These are phyloP conservation scores for Diversispora epigaea DNA, from an alignment of 192 early-diverging fungal species.

Conservation along the genomic window DNA sequence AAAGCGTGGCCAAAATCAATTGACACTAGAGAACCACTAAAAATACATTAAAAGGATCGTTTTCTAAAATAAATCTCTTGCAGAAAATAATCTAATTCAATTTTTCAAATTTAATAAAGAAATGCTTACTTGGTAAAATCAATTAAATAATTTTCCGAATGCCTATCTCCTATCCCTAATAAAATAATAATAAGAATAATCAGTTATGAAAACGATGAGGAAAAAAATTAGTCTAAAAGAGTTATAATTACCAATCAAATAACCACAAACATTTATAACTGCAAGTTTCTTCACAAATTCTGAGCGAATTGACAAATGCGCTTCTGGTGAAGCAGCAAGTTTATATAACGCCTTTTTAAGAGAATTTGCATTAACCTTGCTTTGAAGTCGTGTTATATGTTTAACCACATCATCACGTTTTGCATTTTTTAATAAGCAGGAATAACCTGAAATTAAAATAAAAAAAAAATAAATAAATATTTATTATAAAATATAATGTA, in stretches of 20 bases:
- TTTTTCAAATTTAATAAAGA: slow-evolving; percentile 12
- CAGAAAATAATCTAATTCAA: too few species aligned
- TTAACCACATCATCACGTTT: slow-evolving; percentile 49
- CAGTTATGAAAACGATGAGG: background rate
- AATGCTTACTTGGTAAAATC: slow-evolving; percentile 36
- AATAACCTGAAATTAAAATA: slow-evolving; percentile 49
- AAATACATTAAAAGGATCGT: background rate
- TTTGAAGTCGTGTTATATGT: slow-evolving; percentile 48
- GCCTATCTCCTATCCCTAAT: slow-evolving; percentile 79
- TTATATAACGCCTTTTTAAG: slow-evolving; percentile 56
- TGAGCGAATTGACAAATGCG: slow-evolving; percentile 65
- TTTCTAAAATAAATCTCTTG: too few species aligned
- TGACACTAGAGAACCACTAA: slow-evolving; percentile 63
- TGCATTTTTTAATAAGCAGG: slow-evolving; percentile 52
- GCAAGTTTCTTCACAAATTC: slow-evolving; percentile 71
- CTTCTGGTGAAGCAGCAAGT: slow-evolving; percentile 68
- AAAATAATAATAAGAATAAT: slow-evolving; percentile 46
- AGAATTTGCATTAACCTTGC: slow-evolving; percentile 44
- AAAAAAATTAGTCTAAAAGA: background rate
- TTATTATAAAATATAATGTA: background rate
- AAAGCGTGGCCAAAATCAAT: slow-evolving; percentile 88
- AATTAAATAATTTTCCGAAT: slow-evolving; percentile 75
- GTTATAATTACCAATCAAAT: background rate
- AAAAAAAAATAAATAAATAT: slow-evolving; percentile 1
- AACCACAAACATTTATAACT: slow-evolving; percentile 63